phyloP scores from a whole-genome alignment of 2,329 filamentous ascomycete species.

The Ambrosiella xylebori region DNA sequence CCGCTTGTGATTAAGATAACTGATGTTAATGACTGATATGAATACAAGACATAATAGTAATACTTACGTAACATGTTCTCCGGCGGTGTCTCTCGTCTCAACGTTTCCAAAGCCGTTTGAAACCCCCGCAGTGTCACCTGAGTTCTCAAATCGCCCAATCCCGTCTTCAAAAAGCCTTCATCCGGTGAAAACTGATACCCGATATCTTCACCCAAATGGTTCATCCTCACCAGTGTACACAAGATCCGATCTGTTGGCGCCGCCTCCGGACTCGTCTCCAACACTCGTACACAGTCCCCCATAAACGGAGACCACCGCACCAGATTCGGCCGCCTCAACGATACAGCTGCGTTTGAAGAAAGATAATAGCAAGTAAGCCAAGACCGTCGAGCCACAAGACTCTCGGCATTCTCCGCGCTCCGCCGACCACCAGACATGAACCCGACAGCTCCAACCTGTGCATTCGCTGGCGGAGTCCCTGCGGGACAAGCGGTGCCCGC shows the following conservation, averaged over 20 bases:
- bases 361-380: conserved; percentile 45
- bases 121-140: conserved; percentile 49
- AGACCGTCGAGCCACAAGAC: conserved; percentile 27
- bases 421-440: conserved; percentile 15
- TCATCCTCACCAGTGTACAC: conserved; percentile 41
- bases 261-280: conserved; percentile 36
- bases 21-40: neutral
- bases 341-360: conserved; percentile 42
- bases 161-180: conserved; percentile 36
- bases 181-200: conserved; percentile 49
- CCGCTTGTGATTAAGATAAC: conserved; percentile 25
- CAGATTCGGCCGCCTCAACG: conserved; percentile 41
- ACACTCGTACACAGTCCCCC: conserved; percentile 38
- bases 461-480: neutral
- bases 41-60: neutral
- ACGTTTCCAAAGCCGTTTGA: conserved; percentile 45
- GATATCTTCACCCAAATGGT: conserved; percentile 51
- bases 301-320: conserved; percentile 44
- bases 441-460: neutral
- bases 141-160: conserved; percentile 43
- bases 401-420: conserved; percentile 15
- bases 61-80: conserved; percentile 38
- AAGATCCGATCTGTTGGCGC: conserved; percentile 39
- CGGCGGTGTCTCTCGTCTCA: conserved; percentile 34
- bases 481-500: too few relatives aligned